Base-by-base conservation (phyloP, 2,329 filamentous ascomycete species). In the Diaporthe sp. region DNA sequence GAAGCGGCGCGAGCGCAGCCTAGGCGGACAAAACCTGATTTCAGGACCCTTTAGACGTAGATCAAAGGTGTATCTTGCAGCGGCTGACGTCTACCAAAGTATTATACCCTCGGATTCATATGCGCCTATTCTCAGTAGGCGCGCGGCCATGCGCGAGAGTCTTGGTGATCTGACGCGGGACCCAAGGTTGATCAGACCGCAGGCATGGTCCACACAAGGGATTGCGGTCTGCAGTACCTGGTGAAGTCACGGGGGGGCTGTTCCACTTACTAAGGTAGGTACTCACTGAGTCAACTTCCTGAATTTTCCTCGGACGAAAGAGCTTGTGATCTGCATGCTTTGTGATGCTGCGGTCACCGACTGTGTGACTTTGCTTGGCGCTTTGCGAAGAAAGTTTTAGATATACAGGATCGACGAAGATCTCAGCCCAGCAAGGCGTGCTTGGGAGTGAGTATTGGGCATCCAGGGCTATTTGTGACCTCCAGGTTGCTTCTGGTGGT, bases 21-120 rank as follows among this genome's bases (percentile, higher is more conserved):
- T 9, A 42, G 37, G 49, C 46, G 65, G 46, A 39, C 4, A n/a
- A 68, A 53, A 68, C 65, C 15, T 68, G 65, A 51, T 53, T 68
- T 10, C 22, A 39, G 8, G 49, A 28, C 49, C n/a, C 31, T 42
- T 39, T 12, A 55, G 22, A 4, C 49, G n/a, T 31, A 55, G 65
- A 69, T 69, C 49, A 42, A 39, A 69, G 65, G 46, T 22, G 25
- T 55, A 55, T 69, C 65, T 69, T 69, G 46, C 34, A 69, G 46
- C n/a, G 12, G 6, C 42, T 42, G 49, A 42, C 34, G 65, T 42
- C 22, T 69, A n/a, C 22, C 15, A 69, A 55, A 55, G 65, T 39
- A 2, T 42, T 42, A 42, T 22, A 42, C 65, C 51, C 34, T 28
- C 34, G 1, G 13, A n/a, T 19, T 9, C 10, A 69, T 69, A 69